Percentiles rank a stretch among this genome's conserved stretches.
Evolutionary conservation across 164 flowering plant genomes (phyloP).

Genomic region (Vitis rupestris): DNA sequence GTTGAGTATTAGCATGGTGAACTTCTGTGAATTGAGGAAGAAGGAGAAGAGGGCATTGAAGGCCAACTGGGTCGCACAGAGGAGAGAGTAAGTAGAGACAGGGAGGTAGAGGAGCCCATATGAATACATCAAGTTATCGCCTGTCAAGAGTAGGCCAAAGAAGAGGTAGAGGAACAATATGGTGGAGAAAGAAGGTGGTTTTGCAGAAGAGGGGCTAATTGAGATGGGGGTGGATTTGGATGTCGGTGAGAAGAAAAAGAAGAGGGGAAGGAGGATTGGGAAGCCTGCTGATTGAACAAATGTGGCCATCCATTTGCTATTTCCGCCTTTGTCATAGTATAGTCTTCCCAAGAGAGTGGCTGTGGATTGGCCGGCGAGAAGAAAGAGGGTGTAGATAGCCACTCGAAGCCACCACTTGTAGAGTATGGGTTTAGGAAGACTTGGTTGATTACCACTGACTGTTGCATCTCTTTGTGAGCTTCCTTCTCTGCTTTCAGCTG

Average conservation of each 20-base stretch:
- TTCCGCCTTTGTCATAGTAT: slow-evolving; percentile 38
- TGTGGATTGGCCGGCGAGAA: slow-evolving; percentile 29
- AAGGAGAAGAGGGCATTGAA: slow-evolving; percentile 31
- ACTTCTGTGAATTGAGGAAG: slow-evolving; percentile 34
- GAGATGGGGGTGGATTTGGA: background rate
- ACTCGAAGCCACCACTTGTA: slow-evolving; percentile 32
- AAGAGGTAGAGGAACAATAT: slow-evolving; percentile 14
- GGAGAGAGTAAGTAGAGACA: slow-evolving; percentile 29
- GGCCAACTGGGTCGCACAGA: slow-evolving; percentile 32
- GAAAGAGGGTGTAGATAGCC: slow-evolving; percentile 15
- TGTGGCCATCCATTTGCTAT: slow-evolving; percentile 37
- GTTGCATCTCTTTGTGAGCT: background rate
- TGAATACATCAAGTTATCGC: slow-evolving; percentile 31
- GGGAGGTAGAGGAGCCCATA: slow-evolving; percentile 32
- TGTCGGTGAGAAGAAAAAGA: slow-evolving; percentile 14
- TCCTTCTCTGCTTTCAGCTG: background rate
- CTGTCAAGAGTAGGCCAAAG: slow-evolving; percentile 27
- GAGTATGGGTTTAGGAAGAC: background rate
- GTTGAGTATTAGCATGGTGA: slow-evolving; percentile 26
- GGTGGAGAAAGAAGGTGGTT: background rate
- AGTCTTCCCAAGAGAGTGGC: slow-evolving; percentile 35
- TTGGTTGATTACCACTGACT: background rate
- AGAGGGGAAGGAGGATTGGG: slow-evolving; percentile 30
- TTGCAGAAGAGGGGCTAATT: background rate
- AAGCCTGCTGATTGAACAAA: slow-evolving; percentile 37